A percentile compares a stretch with the other conserved stretches of the same genome.
Evolutionary conservation across 1,284 basidiomycete genomes (phyloP).

Genomic region (Takashimella tepidaria): DNA sequence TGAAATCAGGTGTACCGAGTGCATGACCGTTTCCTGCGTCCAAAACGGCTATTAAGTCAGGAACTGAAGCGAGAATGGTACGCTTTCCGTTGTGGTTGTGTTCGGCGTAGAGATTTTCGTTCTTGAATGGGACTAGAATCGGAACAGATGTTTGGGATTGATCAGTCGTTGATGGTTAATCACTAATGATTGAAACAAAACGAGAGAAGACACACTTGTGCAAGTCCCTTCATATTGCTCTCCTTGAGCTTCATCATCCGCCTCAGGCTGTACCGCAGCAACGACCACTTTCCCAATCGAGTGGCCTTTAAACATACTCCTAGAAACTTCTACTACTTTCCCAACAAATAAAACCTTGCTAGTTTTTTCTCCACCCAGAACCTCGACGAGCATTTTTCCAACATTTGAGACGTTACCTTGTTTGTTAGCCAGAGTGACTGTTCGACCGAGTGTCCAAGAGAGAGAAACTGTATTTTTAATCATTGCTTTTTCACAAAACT

Average conservation of each 20-base stretch:
- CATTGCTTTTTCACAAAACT: slow-evolving; percentile 14
- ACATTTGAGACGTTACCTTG: slow-evolving; percentile 40
- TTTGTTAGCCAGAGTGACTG: slow-evolving; percentile 49
- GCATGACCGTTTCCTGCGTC: slow-evolving; percentile 56
- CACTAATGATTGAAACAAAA: neutral
- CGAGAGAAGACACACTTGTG: neutral
- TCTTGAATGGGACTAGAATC: slow-evolving; percentile 55
- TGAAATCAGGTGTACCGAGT: slow-evolving; percentile 54
- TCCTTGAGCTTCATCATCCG: slow-evolving; percentile 44
- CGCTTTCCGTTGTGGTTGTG: slow-evolving; percentile 38
- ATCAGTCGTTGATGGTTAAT: neutral
- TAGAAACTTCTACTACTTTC: slow-evolving; percentile 54
- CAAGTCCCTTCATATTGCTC: neutral
- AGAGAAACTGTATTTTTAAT: slow-evolving; percentile 54
- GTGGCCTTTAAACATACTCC: slow-evolving; percentile 53
- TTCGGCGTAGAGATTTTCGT: slow-evolving; percentile 56
- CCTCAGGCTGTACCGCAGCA: slow-evolving; percentile 50
- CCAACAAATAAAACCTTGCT: slow-evolving; percentile 55
- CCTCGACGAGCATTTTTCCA: slow-evolving; percentile 48
- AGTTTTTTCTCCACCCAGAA: slow-evolving; percentile 53
- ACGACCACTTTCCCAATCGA: slow-evolving; percentile 54
- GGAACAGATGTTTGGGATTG: neutral
- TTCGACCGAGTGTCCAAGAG: slow-evolving; percentile 56
- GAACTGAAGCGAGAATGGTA: slow-evolving; percentile 51
- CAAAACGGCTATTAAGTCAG: slow-evolving; percentile 57